These are phyloP conservation scores for Solanum paucissectum DNA, from an alignment of 257 asterid species.

Conservation along the genomic window DNA sequence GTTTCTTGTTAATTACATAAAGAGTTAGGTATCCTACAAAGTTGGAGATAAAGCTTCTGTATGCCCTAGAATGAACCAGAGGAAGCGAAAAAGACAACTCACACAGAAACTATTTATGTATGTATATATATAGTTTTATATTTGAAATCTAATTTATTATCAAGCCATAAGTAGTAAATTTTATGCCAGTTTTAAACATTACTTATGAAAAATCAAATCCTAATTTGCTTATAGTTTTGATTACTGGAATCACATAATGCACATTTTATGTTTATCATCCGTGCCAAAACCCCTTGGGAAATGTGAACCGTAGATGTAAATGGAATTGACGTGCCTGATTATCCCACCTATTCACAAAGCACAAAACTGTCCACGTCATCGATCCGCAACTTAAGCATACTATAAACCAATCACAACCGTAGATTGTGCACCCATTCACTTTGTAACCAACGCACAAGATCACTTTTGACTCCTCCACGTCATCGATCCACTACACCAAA, in stretches of 20 bases:
- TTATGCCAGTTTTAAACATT: too few species aligned
- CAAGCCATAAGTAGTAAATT: too few species aligned
- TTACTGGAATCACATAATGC: too few species aligned
- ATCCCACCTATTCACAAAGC: background rate
- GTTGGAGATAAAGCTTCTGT: too few species aligned
- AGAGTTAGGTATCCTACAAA: too few species aligned
- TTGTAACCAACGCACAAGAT: background rate
- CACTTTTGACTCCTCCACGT: conserved; percentile 1
- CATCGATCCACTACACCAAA: conserved; percentile 12
- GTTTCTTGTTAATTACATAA: too few species aligned
- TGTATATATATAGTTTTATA: too few species aligned
- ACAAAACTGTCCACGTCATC: conserved; percentile 1
- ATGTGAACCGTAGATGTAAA: background rate
- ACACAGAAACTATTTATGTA: too few species aligned
- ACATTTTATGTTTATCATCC: background rate
- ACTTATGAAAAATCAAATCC: too few species aligned
- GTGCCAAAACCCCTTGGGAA: background rate
- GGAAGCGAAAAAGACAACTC: too few species aligned
- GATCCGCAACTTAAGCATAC: background rate
- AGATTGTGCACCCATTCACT: background rate
- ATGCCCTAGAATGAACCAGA: fast-evolving
- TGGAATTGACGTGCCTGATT: background rate
- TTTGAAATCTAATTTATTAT: too few species aligned
- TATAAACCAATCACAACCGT: background rate
- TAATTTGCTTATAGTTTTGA: too few species aligned